A percentile compares a stretch with the other conserved stretches of the same genome.
phyloP scores from a whole-genome alignment of 768 basidiomycete species.

The Mycena leptocephala region DNA sequence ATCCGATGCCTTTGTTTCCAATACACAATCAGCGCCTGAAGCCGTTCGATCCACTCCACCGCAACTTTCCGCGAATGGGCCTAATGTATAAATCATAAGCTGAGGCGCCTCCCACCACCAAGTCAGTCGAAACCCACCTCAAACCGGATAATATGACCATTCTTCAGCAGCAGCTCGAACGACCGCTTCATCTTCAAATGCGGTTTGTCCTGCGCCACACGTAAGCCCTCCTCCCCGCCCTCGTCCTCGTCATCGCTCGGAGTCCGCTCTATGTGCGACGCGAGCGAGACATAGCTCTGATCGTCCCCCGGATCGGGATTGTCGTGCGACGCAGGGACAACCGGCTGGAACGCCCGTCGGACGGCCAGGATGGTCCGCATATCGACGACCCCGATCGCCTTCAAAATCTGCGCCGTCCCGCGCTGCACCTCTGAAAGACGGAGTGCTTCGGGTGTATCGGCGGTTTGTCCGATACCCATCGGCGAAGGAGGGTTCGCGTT shows the following conservation, averaged over 20 bases:
- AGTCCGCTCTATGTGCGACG: slow-evolving; percentile 54
- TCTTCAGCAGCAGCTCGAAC: slow-evolving; percentile 84
- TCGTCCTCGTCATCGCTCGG: slow-evolving; percentile 74
- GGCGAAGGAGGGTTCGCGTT: slow-evolving; percentile 81
- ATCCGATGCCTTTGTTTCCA: slow-evolving; percentile 85
- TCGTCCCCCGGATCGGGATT: slow-evolving; percentile 50
- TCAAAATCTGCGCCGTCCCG: slow-evolving; percentile 75
- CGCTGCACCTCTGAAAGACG: slow-evolving; percentile 72
- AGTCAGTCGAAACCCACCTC: slow-evolving; percentile 71
- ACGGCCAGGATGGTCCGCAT: slow-evolving; percentile 79
- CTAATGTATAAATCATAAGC: slow-evolving; percentile 52
- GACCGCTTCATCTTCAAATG: slow-evolving; percentile 73
- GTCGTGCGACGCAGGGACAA: slow-evolving; percentile 55
- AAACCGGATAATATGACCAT: slow-evolving; percentile 80
- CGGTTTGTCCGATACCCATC: slow-evolving; percentile 63
- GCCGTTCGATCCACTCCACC: slow-evolving; percentile 88
- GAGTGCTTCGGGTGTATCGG: slow-evolving; percentile 54
- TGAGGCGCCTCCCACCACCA: background rate
- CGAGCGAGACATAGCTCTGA: slow-evolving; percentile 50
- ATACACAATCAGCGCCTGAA: slow-evolving; percentile 80
- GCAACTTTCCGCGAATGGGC: slow-evolving; percentile 77
- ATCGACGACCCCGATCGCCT: slow-evolving; percentile 81
- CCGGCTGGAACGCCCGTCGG: slow-evolving; percentile 71
- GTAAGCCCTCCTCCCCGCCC: slow-evolving; percentile 74
- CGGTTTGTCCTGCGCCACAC: slow-evolving; percentile 58